Evolutionary conservation across 345 rosid species (phyloP).

Genomic region (Eucalyptus melliodora): DNA sequence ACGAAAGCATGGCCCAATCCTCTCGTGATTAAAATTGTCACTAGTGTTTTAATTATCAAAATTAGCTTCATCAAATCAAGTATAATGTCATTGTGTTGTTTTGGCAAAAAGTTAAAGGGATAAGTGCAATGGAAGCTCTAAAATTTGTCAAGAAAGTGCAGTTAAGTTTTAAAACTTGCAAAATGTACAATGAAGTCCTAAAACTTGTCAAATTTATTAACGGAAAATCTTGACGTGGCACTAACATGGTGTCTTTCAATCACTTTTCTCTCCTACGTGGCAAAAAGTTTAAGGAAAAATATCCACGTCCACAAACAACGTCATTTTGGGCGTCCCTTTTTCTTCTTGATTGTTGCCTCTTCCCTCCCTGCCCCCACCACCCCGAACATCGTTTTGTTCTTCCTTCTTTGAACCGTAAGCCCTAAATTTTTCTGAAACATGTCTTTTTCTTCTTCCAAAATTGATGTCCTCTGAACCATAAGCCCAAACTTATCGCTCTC

Average conservation of each 20-base stretch:
- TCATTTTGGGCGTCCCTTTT: background rate
- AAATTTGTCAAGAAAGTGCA: too few relatives aligned
- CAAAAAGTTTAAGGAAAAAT: background rate
- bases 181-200: too few relatives aligned
- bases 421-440: background rate
- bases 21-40: background rate
- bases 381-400: accelerated
- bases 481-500: background rate
- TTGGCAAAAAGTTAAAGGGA: background rate
- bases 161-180: too few relatives aligned
- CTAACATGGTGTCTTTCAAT: accelerated
- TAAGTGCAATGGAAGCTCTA: accelerated
- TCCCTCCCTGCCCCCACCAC: background rate
- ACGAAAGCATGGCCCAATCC: background rate
- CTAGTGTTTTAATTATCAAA: background rate
- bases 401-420: background rate
- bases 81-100: too few relatives aligned
- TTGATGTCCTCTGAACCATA: accelerated
- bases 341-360: background rate
- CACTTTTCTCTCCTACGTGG: background rate
- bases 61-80: background rate
- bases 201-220: too few relatives aligned
- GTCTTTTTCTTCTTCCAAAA: background rate
- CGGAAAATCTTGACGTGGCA: too few relatives aligned
- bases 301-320: background rate